phyloP scores from a whole-genome alignment of 352 stramenopile species.

The Phytophthora boehmeriae region DNA sequence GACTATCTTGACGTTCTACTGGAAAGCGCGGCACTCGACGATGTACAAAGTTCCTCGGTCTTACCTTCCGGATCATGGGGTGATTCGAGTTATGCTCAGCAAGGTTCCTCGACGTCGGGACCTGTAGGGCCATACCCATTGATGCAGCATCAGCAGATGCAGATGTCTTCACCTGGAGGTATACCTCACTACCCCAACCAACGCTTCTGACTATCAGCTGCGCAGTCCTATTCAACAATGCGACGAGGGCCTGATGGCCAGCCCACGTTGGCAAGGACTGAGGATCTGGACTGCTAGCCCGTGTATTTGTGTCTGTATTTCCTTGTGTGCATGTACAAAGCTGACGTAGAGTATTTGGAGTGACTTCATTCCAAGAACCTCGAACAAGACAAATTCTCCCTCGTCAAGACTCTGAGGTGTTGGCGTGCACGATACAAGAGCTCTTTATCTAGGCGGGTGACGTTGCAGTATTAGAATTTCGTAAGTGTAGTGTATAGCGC shows the following conservation, averaged over 20 bases:
- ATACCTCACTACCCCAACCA: constrained; percentile 30
- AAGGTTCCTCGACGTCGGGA: constrained; percentile 5
- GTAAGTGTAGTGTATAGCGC: constrained; percentile 27
- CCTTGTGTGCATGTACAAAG: constrained; percentile 25
- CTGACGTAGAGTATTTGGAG: constrained; percentile 31
- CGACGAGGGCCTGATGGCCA: too few relatives aligned
- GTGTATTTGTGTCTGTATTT: constrained; percentile 16
- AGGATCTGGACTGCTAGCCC: constrained; percentile 6
- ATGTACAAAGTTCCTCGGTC: constrained; percentile 38
- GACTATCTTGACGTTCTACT: constrained; percentile 70
- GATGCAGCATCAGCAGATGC: constrained; percentile 40
- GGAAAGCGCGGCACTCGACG: constrained; percentile 59
- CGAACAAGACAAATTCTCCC: constrained; percentile 16
- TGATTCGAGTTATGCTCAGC: constrained; percentile 27
- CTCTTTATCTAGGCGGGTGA: too few relatives aligned
- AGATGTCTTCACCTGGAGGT: constrained; percentile 37
- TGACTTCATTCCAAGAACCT: constrained; percentile 34
- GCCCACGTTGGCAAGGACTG: background rate
- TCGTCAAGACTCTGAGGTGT: constrained; percentile 15
- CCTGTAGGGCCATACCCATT: constrained; percentile 25
- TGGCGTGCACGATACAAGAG: constrained; percentile 10
- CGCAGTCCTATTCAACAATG: background rate
- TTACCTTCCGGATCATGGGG: constrained; percentile 31
- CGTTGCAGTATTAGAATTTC: constrained; percentile 32
- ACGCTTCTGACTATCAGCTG: constrained; percentile 29